phyloP scores from a whole-genome alignment of 352 stramenopile genomes.

The Pythium phragmiticola region DNA sequence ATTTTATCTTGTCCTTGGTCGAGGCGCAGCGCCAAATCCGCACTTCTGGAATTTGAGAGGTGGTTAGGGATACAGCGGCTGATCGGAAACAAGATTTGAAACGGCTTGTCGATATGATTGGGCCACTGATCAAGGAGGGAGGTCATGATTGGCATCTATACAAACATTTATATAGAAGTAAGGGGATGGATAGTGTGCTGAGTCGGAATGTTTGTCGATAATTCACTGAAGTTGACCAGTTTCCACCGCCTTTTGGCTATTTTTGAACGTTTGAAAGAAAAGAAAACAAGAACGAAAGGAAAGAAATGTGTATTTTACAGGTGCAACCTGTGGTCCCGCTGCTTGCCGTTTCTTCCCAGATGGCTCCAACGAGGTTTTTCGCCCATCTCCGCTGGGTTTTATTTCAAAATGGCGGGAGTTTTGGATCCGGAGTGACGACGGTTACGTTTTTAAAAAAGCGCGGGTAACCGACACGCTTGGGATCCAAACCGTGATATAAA shows the following conservation, averaged over 20 bases:
- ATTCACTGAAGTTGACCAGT: constrained; percentile 11
- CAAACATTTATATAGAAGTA: constrained; percentile 6
- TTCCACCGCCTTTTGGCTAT: constrained; percentile 22
- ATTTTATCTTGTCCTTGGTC: constrained; percentile 26
- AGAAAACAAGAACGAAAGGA: constrained; percentile 17
- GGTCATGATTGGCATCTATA: constrained; percentile 19
- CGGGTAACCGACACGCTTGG: constrained; percentile 26
- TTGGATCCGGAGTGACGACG: constrained; percentile 7
- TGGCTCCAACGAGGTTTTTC: constrained; percentile 26
- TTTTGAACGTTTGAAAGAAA: constrained; percentile 49
- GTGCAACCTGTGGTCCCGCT: constrained; percentile 22
- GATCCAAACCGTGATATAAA: constrained; percentile 12
- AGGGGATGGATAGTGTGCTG: constrained; percentile 8
- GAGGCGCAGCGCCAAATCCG: constrained; percentile 5
- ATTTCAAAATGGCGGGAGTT: constrained; percentile 27
- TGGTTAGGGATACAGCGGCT: constrained; percentile 25
- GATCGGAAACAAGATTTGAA: constrained; percentile 31
- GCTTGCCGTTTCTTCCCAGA: constrained; percentile 21
- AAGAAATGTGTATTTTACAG: constrained; percentile 31
- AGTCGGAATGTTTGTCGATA: constrained; percentile 24
- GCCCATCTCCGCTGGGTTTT: constrained; percentile 12
- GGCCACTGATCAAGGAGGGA: constrained; percentile 5
- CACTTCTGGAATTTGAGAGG: constrained; percentile 13
- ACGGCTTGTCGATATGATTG: constrained; percentile 25
- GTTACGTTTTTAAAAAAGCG: constrained; percentile 32